Conservation (phyloP, 805 yeast species). For the Ogataea neopini region DNA sequence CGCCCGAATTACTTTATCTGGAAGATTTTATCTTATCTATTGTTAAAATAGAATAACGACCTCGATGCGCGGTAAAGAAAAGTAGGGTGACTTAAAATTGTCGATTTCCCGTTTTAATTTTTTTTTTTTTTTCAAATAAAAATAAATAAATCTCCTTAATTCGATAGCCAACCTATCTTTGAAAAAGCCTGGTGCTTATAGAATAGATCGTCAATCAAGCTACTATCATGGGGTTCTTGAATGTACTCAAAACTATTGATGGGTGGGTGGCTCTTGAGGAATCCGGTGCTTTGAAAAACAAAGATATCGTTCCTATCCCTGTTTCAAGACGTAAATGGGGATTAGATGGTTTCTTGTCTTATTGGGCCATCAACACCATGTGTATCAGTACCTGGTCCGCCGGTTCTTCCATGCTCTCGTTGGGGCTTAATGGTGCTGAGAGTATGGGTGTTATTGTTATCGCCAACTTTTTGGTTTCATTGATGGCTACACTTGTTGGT, state of each 20-base stretch:
- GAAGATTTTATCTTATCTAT: constrained; percentile 1
- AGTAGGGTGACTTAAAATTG: background rate
- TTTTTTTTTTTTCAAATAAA: background rate
- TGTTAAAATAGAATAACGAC: background rate
- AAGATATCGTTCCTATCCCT: constrained; percentile 44
- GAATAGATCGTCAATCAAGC: background rate
- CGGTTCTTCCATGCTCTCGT: constrained; percentile 44
- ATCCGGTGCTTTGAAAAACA: constrained; percentile 2
- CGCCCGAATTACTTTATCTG: background rate
- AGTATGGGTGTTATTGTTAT: constrained; percentile 35
- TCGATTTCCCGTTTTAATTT: background rate
- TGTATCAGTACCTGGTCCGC: constrained; percentile 37
- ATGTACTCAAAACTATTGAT: background rate
- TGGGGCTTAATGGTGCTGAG: constrained; percentile 30
- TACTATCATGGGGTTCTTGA: background rate
- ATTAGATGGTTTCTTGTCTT: constrained; percentile 38
- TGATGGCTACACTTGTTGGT: constrained; percentile 45
- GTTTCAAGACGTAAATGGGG: constrained; percentile 47
- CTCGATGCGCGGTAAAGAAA: background rate
- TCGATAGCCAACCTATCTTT: background rate
- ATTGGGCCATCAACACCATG: constrained; percentile 31
- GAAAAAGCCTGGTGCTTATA: background rate
- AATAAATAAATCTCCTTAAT: background rate
- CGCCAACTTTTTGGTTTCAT: constrained; percentile 45
- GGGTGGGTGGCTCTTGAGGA: constrained; percentile 7